A percentile compares a stretch with the other conserved stretches of the same genome.
Evolutionary conservation across 2,329 filamentous ascomycete species (phyloP).

Genomic region (Alternaria sp.): DNA sequence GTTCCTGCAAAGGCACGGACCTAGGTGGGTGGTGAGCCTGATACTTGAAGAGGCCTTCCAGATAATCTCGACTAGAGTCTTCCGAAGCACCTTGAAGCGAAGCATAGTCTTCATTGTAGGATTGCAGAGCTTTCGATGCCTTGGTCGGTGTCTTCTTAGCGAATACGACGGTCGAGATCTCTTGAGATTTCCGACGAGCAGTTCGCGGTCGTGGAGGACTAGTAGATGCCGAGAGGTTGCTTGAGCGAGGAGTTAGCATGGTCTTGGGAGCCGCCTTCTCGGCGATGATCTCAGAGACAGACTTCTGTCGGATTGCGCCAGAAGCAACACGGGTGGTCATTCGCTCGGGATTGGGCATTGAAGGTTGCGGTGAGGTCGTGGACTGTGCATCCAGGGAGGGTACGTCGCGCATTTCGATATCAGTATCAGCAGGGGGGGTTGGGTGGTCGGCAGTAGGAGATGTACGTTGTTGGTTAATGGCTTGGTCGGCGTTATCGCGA

Average conservation of each 20-base stretch:
- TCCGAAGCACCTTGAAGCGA: constrained; percentile 57
- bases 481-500: constrained; percentile 31
- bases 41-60: constrained; percentile 67
- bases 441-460: constrained; percentile 38
- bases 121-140: constrained; percentile 41
- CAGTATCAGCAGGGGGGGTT: constrained; percentile 47
- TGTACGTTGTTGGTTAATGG: constrained; percentile 14
- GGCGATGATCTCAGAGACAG: constrained; percentile 75
- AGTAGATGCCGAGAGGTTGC: constrained; percentile 35
- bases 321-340: constrained; percentile 76
- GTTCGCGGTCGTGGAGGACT: constrained; percentile 37
- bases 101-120: constrained; percentile 51
- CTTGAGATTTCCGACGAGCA: constrained; percentile 60
- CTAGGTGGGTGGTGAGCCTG: constrained; percentile 66
- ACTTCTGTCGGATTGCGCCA: constrained; percentile 74
- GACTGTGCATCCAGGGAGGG: constrained; percentile 18
- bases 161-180: constrained; percentile 79
- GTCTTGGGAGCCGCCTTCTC: constrained; percentile 60
- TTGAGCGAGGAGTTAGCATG: constrained; percentile 51
- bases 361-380: constrained; percentile 34
- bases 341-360: constrained; percentile 53
- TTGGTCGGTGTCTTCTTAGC: constrained; percentile 64
- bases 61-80: constrained; percentile 64
- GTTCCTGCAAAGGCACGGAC: constrained; percentile 67
- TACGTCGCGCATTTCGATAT: constrained; percentile 46